Evolutionary conservation across 1,284 basidiomycete species (phyloP).

Genomic region (Phylloporus gajari): DNA sequence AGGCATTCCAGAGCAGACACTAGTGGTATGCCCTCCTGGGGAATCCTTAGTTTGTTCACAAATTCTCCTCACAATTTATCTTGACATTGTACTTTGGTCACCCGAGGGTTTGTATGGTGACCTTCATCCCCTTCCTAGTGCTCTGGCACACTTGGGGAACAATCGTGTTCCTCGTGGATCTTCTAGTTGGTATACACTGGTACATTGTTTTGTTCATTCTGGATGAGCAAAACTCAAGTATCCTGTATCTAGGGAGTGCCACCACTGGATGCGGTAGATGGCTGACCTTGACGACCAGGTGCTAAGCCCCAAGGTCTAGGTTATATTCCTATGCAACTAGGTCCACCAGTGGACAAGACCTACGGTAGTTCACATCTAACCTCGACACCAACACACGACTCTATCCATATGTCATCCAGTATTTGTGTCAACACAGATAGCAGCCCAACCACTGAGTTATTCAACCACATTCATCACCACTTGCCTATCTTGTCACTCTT

Average conservation of each 20-base stretch:
- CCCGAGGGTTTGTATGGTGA: slow-evolving; percentile 27
- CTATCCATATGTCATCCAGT: too few species aligned
- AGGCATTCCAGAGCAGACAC: slow-evolving; percentile 32
- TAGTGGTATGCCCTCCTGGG: slow-evolving; percentile 34
- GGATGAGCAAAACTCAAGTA: slow-evolving; percentile 1
- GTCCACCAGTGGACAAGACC: slow-evolving; percentile 19
- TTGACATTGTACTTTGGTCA: slow-evolving; percentile 30
- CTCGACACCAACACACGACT: too few species aligned
- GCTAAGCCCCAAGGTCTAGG: slow-evolving; percentile 29
- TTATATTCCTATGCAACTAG: slow-evolving; percentile 47
- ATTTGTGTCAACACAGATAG: too few species aligned
- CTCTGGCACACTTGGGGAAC: slow-evolving; percentile 34
- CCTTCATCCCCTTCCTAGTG: slow-evolving; percentile 33
- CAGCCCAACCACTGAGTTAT: too few species aligned
- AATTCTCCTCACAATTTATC: background rate
- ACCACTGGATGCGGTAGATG: slow-evolving; percentile 37
- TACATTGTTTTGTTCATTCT: slow-evolving; percentile 17
- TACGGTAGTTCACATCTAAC: too few species aligned
- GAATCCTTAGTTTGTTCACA: slow-evolving; percentile 32
- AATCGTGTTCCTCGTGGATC: slow-evolving; percentile 22
- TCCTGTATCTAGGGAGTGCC: slow-evolving; percentile 33
- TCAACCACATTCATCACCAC: too few species aligned
- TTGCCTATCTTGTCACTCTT: too few species aligned
- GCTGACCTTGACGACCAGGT: slow-evolving; percentile 25
- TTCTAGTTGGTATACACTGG: slow-evolving; percentile 41